A percentile compares a stretch with the other conserved stretches of the same genome.
phyloP scores from a whole-genome alignment of 2,329 filamentous ascomycete species.

The Trichoderma breve region DNA sequence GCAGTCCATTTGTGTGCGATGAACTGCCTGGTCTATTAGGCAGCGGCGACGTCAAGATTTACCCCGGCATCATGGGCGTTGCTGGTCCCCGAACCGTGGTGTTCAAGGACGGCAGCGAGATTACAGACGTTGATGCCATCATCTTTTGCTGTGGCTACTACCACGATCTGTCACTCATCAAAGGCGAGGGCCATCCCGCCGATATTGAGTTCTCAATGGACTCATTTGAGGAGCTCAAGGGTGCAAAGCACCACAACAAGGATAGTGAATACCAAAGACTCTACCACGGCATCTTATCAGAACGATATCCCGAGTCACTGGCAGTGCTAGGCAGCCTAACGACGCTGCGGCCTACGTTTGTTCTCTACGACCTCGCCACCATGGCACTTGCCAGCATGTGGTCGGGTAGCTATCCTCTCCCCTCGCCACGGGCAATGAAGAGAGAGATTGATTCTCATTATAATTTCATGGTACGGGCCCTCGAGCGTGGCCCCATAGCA shows the following conservation, averaged over 20 bases:
- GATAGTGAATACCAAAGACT: constrained; percentile 30
- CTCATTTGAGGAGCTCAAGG: constrained; percentile 26
- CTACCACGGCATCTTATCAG: constrained; percentile 33
- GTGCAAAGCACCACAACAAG: constrained; percentile 25
- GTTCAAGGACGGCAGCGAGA: constrained; percentile 31
- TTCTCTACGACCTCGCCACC: constrained; percentile 31
- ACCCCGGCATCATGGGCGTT: constrained; percentile 30
- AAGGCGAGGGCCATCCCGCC: constrained; percentile 30
- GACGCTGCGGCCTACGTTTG: constrained; percentile 29
- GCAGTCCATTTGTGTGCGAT: constrained; percentile 31
- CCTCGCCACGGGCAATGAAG: constrained; percentile 25
- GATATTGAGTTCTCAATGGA: constrained; percentile 30
- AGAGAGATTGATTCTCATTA: constrained; percentile 33
- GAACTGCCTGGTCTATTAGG: constrained; percentile 31
- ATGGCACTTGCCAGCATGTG: constrained; percentile 34
- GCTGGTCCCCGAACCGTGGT: constrained; percentile 30
- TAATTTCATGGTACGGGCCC: constrained; percentile 22
- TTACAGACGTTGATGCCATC: constrained; percentile 36
- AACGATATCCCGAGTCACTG: constrained; percentile 34
- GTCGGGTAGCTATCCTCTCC: constrained; percentile 27
- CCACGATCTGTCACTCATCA: constrained; percentile 31
- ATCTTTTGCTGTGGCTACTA: constrained; percentile 35
- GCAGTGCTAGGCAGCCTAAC: constrained; percentile 30
- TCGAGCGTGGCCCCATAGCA: constrained; percentile 29
- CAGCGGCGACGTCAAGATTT: constrained; percentile 29